Base-by-base conservation (phyloP, 371 early-diverging fungal species). In the Encephalitozoon hellem region DNA sequence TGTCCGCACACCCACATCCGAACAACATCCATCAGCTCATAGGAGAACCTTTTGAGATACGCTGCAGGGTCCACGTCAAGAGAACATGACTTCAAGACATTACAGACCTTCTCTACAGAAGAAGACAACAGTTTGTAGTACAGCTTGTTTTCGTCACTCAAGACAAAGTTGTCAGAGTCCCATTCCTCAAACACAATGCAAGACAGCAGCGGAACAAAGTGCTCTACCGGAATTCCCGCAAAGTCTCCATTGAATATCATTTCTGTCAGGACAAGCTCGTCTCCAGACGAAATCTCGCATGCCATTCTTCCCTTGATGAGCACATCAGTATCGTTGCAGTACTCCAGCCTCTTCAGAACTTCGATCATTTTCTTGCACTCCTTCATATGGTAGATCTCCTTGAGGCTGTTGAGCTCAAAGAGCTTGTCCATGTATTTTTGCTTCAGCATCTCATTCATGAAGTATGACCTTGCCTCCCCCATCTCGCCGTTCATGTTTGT, bases 191-290 rank as follows among this genome's bases (percentile, higher is more conserved):
- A 94, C 0, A 93, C 91, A 85, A 96, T 92, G 78, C 95, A 94
- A 69, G 92, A 91, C 34, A 97, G 84, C 30, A 99, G 78, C 0
- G 97, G 90, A 0, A 91, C 93, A 0, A 89, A 88, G 77, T 94
- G 93, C 78, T 92, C 92, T 0, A 90, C 89, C 0, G 90, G 87
- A 71, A 99, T 86, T 68, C 94, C 93, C 54, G 90, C 92, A 84
- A 99, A 97, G 0, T 92, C 91, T 74, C 95, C 94, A 83, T 94
- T 92, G 86, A 99, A 94, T 38, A 99, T 91, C 90, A 99, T 89
- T 87, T 99, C 99, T 0, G 97, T 96, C 70, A 99, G 85, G 65
- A 97, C 74, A 41, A 99, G 85, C 84, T 95, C 96, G 84, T 97
- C 97, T 15, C 95, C 97, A 2, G 92, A 88, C 30, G 91, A 91